A percentile compares a stretch with the other conserved stretches of the same genome.
phyloP scores from a whole-genome alignment of 441 rosid species.

The Erysimum cheiri region DNA sequence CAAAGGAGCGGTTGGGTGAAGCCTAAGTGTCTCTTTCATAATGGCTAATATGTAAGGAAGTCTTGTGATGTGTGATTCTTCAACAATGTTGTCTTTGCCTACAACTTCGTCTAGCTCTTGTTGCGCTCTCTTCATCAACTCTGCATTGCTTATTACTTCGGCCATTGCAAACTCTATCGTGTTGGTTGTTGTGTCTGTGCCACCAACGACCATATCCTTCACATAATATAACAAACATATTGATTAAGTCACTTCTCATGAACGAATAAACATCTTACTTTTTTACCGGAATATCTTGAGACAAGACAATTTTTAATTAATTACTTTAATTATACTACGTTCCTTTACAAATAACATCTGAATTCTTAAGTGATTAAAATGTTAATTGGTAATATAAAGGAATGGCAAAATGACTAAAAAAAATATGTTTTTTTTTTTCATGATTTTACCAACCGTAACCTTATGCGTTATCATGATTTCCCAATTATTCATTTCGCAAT shows the following conservation, averaged over 20 bases:
- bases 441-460: too few species aligned
- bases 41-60: conserved; percentile 51
- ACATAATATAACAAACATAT: background rate
- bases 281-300: too few species aligned
- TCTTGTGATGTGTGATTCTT: conserved; percentile 55
- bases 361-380: too few species aligned
- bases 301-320: too few species aligned
- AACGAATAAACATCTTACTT: too few species aligned
- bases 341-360: too few species aligned
- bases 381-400: too few species aligned
- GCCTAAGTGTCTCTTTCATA: conserved; percentile 58
- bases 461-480: too few species aligned
- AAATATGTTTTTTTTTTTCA: too few species aligned
- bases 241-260: background rate
- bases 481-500: too few species aligned
- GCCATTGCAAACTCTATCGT: conserved; percentile 56
- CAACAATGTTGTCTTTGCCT: conserved; percentile 51
- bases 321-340: too few species aligned
- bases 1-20: conserved; percentile 55
- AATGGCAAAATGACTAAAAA: too few species aligned
- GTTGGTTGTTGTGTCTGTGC: conserved; percentile 53
- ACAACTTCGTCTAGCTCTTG: conserved; percentile 55
- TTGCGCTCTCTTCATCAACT: conserved; percentile 43
- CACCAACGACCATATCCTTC: conserved; percentile 64
- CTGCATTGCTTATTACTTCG: conserved; percentile 49